phyloP scores from a whole-genome alignment of 768 basidiomycete genomes.

The Roridomyces roridus region DNA sequence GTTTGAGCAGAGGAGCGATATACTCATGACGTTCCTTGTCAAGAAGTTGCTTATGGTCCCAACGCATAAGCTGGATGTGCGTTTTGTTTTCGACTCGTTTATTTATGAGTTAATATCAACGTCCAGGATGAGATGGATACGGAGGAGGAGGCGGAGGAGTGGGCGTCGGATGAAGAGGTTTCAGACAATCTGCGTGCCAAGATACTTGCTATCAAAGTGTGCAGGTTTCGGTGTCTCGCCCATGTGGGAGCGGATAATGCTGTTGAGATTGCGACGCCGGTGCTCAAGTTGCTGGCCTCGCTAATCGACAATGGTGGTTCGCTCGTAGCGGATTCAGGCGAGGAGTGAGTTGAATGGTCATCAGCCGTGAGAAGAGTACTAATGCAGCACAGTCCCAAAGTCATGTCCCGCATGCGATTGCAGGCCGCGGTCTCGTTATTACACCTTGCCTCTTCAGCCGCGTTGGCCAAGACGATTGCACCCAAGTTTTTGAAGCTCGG shows the following conservation, averaged over 20 bases:
- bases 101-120: constrained; percentile 3
- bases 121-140: constrained; percentile 64
- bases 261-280: constrained; percentile 72
- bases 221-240: constrained; percentile 79
- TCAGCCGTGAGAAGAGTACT: too few relatives aligned
- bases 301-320: constrained; percentile 76
- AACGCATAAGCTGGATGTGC: constrained; percentile 49
- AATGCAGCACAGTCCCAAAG: constrained; percentile 63
- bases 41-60: constrained; percentile 74
- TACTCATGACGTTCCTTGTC: constrained; percentile 72
- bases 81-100: constrained; percentile 25
- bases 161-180: constrained; percentile 75
- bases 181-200: constrained; percentile 68
- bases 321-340: constrained; percentile 49
- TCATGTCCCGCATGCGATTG: constrained; percentile 80
- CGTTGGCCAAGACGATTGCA: constrained; percentile 62
- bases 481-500: constrained; percentile 73
- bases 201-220: constrained; percentile 78
- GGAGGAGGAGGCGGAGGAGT: constrained; percentile 72
- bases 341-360: constrained; percentile 47
- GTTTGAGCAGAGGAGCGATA: constrained; percentile 82
- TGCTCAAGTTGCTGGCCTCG: constrained; percentile 75
- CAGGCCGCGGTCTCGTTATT: constrained; percentile 83
- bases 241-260: constrained; percentile 65
- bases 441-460: constrained; percentile 69